Percentiles rank a stretch among this genome's conserved stretches.
These are phyloP conservation scores for Tilletia indica DNA, from an alignment of 1,284 basidiomycete species.

Conservation along the genomic window DNA sequence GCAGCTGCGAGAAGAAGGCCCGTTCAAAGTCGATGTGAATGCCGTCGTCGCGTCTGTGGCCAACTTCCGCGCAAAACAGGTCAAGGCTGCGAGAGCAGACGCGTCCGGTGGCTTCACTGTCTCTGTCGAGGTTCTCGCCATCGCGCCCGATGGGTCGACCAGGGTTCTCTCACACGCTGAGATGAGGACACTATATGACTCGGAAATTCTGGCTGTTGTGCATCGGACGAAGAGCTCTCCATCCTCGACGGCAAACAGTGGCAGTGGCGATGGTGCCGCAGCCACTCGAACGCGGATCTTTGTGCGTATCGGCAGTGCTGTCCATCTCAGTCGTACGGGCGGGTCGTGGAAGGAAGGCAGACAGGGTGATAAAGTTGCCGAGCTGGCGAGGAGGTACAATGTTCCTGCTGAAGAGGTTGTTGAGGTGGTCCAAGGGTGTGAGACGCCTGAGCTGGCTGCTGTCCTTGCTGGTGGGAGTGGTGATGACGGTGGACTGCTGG, in stretches of 20 bases:
- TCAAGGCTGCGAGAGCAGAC: background rate
- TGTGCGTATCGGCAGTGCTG: no score
- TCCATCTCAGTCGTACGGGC: slow-evolving; percentile 24
- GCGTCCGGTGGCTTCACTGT: slow-evolving; percentile 20
- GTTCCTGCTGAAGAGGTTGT: slow-evolving; percentile 34
- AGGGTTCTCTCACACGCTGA: slow-evolving; percentile 27
- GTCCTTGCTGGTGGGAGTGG: slow-evolving; percentile 22
- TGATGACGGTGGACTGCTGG: no score
- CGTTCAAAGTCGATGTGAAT: slow-evolving; percentile 20
- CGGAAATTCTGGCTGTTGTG: slow-evolving; percentile 35
- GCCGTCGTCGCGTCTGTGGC: slow-evolving; percentile 21
- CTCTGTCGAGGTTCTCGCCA: slow-evolving; percentile 28
- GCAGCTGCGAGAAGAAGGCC: slow-evolving; percentile 5
- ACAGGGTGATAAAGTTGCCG: slow-evolving; percentile 33
- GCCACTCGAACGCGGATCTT: no score
- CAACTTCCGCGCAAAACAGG: slow-evolving; percentile 17
- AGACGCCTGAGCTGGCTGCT: slow-evolving; percentile 19
- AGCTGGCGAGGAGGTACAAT: slow-evolving; percentile 39
- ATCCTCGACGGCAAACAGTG: background rate
- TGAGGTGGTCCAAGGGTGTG: slow-evolving; percentile 30
- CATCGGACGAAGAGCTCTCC: slow-evolving; percentile 27
- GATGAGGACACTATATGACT: slow-evolving; percentile 35
- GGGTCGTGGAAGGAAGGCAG: slow-evolving; percentile 11
- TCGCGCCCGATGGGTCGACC: slow-evolving; percentile 30
- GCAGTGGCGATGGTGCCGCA: no score